Evolutionary conservation across 495 filamentous ascomycete species (phyloP).

Genomic region (Pseudomonodictys pantanalensis): DNA sequence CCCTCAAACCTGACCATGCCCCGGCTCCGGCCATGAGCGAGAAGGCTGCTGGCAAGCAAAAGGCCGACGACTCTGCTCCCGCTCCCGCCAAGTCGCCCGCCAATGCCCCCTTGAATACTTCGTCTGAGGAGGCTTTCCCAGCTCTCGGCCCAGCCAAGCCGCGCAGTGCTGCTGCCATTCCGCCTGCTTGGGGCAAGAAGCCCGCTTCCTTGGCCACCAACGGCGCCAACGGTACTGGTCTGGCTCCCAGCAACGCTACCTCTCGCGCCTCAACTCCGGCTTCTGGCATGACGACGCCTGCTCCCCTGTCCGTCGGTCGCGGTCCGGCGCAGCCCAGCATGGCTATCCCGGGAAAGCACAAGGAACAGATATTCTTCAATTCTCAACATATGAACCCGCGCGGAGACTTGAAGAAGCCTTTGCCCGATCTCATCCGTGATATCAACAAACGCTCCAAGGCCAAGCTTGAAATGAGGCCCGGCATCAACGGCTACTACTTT

Average conservation of each 20-base stretch:
- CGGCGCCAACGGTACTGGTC: slow-evolving; percentile 56
- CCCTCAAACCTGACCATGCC: slow-evolving; percentile 30
- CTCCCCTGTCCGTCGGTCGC: slow-evolving; percentile 40
- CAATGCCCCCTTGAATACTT: slow-evolving; percentile 59
- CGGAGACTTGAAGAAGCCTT: slow-evolving; percentile 73
- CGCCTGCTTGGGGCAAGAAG: slow-evolving; percentile 70
- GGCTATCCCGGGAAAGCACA: slow-evolving; percentile 73
- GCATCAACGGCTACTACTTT: slow-evolving; percentile 69
- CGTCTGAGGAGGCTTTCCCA: slow-evolving; percentile 88
- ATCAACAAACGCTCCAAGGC: slow-evolving; percentile 87
- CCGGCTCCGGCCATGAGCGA: slow-evolving; percentile 45
- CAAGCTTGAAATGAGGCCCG: slow-evolving; percentile 64
- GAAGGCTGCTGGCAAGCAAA: slow-evolving; percentile 64
- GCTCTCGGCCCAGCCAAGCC: slow-evolving; percentile 72
- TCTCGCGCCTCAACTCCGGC: slow-evolving; percentile 57
- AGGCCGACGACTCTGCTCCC: slow-evolving; percentile 42
- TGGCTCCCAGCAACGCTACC: slow-evolving; percentile 41
- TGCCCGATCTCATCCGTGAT: slow-evolving; percentile 77
- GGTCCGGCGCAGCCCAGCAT: slow-evolving; percentile 55
- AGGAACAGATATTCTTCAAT: slow-evolving; percentile 67
- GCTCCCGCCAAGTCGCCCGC: slow-evolving; percentile 42
- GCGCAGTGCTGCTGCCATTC: slow-evolving; percentile 50
- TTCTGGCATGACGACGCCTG: slow-evolving; percentile 57
- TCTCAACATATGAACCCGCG: slow-evolving; percentile 69
- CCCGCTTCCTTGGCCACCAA: slow-evolving; percentile 53